phyloP scores from a whole-genome alignment of 1,139 yeast species.

The Blastobotrys indianensis region DNA sequence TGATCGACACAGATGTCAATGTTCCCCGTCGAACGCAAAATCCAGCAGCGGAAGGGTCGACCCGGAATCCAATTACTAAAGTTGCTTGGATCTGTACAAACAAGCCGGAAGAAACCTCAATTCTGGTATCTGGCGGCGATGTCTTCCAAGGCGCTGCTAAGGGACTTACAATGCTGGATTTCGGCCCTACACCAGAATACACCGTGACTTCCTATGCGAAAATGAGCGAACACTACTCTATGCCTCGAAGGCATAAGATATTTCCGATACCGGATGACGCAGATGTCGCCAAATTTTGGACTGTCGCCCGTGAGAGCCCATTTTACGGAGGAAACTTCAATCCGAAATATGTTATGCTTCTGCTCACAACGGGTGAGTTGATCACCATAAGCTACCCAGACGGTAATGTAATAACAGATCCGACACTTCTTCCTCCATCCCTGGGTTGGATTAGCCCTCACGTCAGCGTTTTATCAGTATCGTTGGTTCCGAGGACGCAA shows the following conservation, averaged over 20 bases:
- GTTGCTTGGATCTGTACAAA: slow-evolving; percentile 68
- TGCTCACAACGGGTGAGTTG: slow-evolving; percentile 55
- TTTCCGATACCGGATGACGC: slow-evolving; percentile 44
- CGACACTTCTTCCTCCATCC: slow-evolving; percentile 70
- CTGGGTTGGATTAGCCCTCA: slow-evolving; percentile 73
- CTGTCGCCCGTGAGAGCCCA: slow-evolving; percentile 52
- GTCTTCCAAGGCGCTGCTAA: slow-evolving; percentile 41
- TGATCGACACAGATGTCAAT: slow-evolving; percentile 62
- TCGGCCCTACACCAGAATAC: slow-evolving; percentile 76
- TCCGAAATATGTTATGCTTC: slow-evolving; percentile 51
- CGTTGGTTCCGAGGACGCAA: slow-evolving; percentile 53
- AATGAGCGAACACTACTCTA: slow-evolving; percentile 71
- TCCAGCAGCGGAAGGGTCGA: slow-evolving; percentile 26
- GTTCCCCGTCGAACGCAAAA: slow-evolving; percentile 34
- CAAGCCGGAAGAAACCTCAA: slow-evolving; percentile 74
- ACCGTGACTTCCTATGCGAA: slow-evolving; percentile 75
- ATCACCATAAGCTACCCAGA: slow-evolving; percentile 49
- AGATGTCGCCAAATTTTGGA: slow-evolving; percentile 43
- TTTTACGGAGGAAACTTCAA: slow-evolving; percentile 30
- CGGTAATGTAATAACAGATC: slow-evolving; percentile 50
- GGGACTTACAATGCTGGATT: slow-evolving; percentile 60
- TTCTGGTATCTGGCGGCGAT: slow-evolving; percentile 69
- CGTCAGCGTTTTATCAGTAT: slow-evolving; percentile 50
- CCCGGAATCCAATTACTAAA: slow-evolving; percentile 34
- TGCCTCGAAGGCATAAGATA: slow-evolving; percentile 53